These are phyloP conservation scores for Candida sonorensis DNA, from an alignment of 805 yeast species.

Conservation along the genomic window DNA sequence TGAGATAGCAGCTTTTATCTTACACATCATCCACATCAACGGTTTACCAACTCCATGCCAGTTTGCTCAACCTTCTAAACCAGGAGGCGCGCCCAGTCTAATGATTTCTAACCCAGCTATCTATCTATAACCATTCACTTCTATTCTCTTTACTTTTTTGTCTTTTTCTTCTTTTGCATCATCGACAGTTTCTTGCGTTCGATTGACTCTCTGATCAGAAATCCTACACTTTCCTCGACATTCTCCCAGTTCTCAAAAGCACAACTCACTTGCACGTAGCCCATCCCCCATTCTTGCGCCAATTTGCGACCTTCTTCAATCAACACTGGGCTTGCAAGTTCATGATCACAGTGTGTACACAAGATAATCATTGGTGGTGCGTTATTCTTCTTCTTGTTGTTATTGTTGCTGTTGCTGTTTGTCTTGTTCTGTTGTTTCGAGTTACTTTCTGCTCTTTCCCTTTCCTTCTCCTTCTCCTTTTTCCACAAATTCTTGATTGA, in stretches of 20 bases:
- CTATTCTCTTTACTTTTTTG: too few relatives aligned
- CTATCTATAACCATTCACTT: too few relatives aligned
- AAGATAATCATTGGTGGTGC: constrained; percentile 62
- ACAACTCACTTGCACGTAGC: constrained; percentile 59
- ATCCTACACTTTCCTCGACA: constrained; percentile 50
- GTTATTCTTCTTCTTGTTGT: constrained; percentile 4
- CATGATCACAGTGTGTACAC: constrained; percentile 56
- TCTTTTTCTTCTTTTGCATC: neutral
- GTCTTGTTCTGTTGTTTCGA: too few relatives aligned
- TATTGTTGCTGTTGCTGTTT: too few relatives aligned
- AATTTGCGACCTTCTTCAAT: constrained; percentile 50
- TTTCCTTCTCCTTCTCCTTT: too few relatives aligned
- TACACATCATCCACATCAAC: too few relatives aligned
- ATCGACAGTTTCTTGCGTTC: constrained; percentile 27
- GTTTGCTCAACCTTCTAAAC: too few relatives aligned
- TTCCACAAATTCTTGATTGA: constrained; percentile 56
- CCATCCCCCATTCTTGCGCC: constrained; percentile 57
- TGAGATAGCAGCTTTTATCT: too few relatives aligned
- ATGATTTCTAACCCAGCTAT: too few relatives aligned
- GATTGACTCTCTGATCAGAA: constrained; percentile 53
- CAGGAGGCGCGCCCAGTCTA: too few relatives aligned
- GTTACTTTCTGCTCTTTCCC: too few relatives aligned
- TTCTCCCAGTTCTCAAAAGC: constrained; percentile 34
- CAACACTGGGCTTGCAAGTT: constrained; percentile 52
- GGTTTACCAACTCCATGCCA: too few relatives aligned